Evolutionary conservation across 73 alveolate genomes (phyloP), one percentile per base, ranked within the genome.

Genomic region (Effrenium voratum): DNA sequence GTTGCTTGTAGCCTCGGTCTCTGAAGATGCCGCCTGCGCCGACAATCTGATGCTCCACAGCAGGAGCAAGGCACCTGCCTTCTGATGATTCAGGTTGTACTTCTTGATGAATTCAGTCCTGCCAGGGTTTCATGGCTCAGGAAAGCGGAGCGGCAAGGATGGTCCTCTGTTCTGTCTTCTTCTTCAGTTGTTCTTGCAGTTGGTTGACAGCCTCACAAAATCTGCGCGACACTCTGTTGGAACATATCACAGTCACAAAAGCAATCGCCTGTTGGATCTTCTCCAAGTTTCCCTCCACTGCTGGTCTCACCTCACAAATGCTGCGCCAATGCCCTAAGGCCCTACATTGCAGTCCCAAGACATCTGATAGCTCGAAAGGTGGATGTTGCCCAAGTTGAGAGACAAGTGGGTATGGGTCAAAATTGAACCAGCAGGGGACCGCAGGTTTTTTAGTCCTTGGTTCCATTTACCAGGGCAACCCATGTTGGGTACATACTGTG

Each of bases 51-150:
- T 45, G 2, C 45, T 66, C 88, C 22, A 26, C 57, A 15, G 45
- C 52, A 6, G 40, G 55, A 5, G 81, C 24, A 34, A 22, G 45
- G 26, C 26, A n/a, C 2, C 81, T 59, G 43, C 38, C 8, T 13
- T 22, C 8, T 3, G 41, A 45, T 16, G 28, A 24, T 16, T 15
- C 45, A 85, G 60, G 94, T 85, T 85, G 81, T 85, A 85, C 70
- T 85, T 85, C 94, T 85, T 59, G 80, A 85, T 85, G 72, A 85
- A 85, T 40, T 85, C 81, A 2, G 94, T 85, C 94, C 94, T 85
- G 55, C 38, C 16, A 36, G 34, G 72, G 34, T 16, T 34, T 30
- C 45, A n/a, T 46, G 46, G 5, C 57, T 26, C 44, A 12, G 66
- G 66, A 24, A 8, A 79, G n/a, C 40, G 57, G 2, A 40, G 57